phyloP scores from a whole-genome alignment of 2,329 filamentous ascomycete genomes.

The Calonectria honghensis region DNA sequence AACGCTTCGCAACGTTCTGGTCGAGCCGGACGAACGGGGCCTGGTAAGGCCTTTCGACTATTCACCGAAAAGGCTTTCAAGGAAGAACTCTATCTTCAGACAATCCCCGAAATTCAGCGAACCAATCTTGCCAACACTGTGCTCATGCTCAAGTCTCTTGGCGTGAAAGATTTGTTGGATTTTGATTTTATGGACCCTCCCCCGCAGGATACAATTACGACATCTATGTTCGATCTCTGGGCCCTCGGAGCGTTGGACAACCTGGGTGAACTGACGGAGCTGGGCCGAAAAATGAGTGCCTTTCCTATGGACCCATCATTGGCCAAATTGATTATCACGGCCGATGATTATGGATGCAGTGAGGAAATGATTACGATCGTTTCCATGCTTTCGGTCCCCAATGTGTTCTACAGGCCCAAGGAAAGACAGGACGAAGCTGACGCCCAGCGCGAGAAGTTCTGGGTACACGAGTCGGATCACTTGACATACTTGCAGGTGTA shows the following conservation, averaged over 20 bases:
- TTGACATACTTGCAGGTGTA: slow-evolving; percentile 97
- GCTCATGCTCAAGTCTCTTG: slow-evolving; percentile 92
- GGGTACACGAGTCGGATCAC: slow-evolving; percentile 98
- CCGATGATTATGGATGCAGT: slow-evolving; percentile 91
- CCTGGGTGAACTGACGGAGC: slow-evolving; percentile 89
- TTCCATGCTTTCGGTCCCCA: slow-evolving; percentile 97
- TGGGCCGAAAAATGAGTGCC: slow-evolving; percentile 95
- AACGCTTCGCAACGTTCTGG: slow-evolving; percentile 96
- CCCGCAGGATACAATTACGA: slow-evolving; percentile 97
- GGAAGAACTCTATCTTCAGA: slow-evolving; percentile 96
- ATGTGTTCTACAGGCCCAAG: slow-evolving; percentile 97
- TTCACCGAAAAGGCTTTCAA: slow-evolving; percentile 97
- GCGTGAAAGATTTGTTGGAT: slow-evolving; percentile 94
- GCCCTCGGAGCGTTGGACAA: slow-evolving; percentile 95
- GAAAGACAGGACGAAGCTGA: slow-evolving; percentile 98
- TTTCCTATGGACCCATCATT: slow-evolving; percentile 99
- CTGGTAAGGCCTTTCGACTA: slow-evolving; percentile 94
- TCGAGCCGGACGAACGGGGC: slow-evolving; percentile 93
- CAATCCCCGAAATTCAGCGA: slow-evolving; percentile 97
- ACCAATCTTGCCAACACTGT: slow-evolving; percentile 98
- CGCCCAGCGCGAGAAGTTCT: slow-evolving; percentile 96
- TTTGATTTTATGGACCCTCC: slow-evolving; percentile 99
- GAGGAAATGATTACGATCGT: slow-evolving; percentile 99
- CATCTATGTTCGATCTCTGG: slow-evolving; percentile 98
- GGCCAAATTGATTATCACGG: slow-evolving; percentile 94